Base-by-base conservation (phyloP, 2,329 filamentous ascomycete species). In the Aspergillus persii region DNA sequence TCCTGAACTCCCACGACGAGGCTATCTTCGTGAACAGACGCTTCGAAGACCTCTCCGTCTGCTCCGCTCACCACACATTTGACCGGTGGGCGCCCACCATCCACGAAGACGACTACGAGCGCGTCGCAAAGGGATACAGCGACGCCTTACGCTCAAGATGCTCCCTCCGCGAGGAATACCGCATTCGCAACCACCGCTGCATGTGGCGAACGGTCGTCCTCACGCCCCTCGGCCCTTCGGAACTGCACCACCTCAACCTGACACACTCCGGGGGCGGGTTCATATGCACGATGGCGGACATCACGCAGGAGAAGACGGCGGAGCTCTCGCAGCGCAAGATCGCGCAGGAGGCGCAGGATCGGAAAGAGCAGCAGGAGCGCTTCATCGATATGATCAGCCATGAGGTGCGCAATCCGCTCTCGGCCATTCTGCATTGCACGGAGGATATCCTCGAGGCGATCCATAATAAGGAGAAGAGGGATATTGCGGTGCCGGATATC, bases 251-350 rank as follows among this genome's bases (percentile, higher is more conserved):
- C 1, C 63, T 68, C 33, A 29, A 54, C 0, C 27, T 66, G 2
- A 12, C 36, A 6, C 36, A 46, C 1, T 50, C 50, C 2, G 62
- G 62, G 1, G 61, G 62, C 0, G 64, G 69, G 0, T 65, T 62
- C 8, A 60, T 70, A n/a, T 68, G 67, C 55, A 70, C 71, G 4
- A 88, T 96, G 54, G 94, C 91, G 0, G 91, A 96, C 69, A 96
- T 96, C 63, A 92, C 89, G 18, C 85, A 89, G 56, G 90, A 95
- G 71, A 96, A 96, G 72, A 89, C 88, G 81, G 91, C 91, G 1
- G 91, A 96, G 73, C 87, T 88, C 50, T 86, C 92, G 36, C 90
- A 96, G 73, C 91, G 85, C 67, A 83, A 87, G 49, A 86, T 90
- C 59, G 89, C 90, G 68, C 86, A 93, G 68, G 91, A 95, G 71